Evolutionary conservation across 2,329 filamentous ascomycete species (phyloP).

Genomic region (Aspergillus tanneri): DNA sequence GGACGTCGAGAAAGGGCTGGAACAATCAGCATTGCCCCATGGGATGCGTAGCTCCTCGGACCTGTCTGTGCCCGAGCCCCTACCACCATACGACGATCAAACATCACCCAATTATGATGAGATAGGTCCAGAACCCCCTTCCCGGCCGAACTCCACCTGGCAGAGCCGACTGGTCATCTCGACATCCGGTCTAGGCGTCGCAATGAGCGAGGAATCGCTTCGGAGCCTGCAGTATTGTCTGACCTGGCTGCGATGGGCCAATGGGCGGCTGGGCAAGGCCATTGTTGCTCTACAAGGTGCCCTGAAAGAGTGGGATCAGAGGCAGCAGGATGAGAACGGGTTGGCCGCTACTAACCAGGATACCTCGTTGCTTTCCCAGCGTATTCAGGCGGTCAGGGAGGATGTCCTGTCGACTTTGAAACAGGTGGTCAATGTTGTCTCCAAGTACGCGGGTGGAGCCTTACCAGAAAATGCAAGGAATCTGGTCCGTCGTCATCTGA

Average conservation of each 20-base stretch:
- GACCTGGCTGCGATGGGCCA: slow-evolving; percentile 75
- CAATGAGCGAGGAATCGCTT: slow-evolving; percentile 85
- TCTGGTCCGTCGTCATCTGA: slow-evolving; percentile 79
- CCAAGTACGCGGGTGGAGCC: slow-evolving; percentile 85
- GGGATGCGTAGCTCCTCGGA: slow-evolving; percentile 58
- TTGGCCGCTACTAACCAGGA: slow-evolving; percentile 22
- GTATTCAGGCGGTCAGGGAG: slow-evolving; percentile 65
- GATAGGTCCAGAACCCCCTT: slow-evolving; percentile 38
- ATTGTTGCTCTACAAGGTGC: slow-evolving; percentile 72
- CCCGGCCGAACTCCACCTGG: slow-evolving; percentile 56
- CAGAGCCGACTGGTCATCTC: slow-evolving; percentile 83
- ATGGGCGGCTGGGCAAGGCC: slow-evolving; percentile 73
- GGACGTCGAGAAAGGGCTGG: slow-evolving; percentile 50
- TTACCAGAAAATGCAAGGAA: slow-evolving; percentile 83
- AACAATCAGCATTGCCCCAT: slow-evolving; percentile 17
- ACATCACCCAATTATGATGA: slow-evolving; percentile 74
- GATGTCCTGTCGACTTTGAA: slow-evolving; percentile 78
- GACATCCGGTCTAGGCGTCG: slow-evolving; percentile 84
- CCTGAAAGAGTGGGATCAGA: slow-evolving; percentile 76
- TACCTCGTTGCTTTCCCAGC: slow-evolving; percentile 38
- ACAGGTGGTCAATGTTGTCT: slow-evolving; percentile 78
- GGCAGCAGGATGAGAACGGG: slow-evolving; percentile 28
- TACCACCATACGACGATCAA: slow-evolving; percentile 81
- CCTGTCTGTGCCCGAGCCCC: slow-evolving; percentile 67
- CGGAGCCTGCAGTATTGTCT: slow-evolving; percentile 82